These are phyloP conservation scores for Raddia distichophylla DNA, from an alignment of 176 grass and related monocot species.

Conservation along the genomic window DNA sequence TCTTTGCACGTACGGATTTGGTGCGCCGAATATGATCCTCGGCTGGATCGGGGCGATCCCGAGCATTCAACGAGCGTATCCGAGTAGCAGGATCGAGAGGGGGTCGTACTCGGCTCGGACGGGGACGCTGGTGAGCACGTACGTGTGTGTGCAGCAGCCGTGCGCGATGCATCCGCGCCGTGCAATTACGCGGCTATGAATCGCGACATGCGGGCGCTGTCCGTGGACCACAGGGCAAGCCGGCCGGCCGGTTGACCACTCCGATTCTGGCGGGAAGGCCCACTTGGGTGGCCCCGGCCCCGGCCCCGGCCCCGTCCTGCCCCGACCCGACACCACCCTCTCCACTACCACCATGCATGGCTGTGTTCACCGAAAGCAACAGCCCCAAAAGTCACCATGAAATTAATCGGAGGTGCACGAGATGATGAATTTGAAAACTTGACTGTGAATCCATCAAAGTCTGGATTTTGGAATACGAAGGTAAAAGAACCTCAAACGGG, in stretches of 20 bases:
- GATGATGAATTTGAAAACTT: too few species aligned
- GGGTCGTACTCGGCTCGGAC: neutral
- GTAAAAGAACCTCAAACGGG: too few species aligned
- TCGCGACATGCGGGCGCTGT: slow-evolving; percentile 40
- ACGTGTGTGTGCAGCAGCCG: too few species aligned
- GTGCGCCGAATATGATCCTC: too few species aligned
- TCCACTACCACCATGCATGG: neutral
- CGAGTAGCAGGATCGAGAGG: slow-evolving; percentile 1
- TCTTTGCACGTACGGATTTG: too few species aligned
- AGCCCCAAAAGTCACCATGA: too few species aligned
- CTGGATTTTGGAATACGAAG: too few species aligned
- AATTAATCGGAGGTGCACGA: too few species aligned
- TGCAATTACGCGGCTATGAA: neutral
- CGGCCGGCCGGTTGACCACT: neutral
- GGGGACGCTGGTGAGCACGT: neutral
- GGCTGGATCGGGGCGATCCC: neutral
- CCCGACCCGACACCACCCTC: neutral
- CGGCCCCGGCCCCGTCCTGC: too few species aligned
- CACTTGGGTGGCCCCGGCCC: neutral
- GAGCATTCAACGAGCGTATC: slow-evolving; percentile 1
- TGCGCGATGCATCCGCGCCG: neutral
- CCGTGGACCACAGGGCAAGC: slow-evolving; percentile 28
- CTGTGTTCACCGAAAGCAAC: too few species aligned
- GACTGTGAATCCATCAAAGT: too few species aligned
- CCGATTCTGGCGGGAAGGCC: slow-evolving; percentile 10